A percentile compares a stretch with the other conserved stretches of the same genome.
phyloP scores from a whole-genome alignment of 148 eudicot species.

The Rhododendron kiyosumense region DNA sequence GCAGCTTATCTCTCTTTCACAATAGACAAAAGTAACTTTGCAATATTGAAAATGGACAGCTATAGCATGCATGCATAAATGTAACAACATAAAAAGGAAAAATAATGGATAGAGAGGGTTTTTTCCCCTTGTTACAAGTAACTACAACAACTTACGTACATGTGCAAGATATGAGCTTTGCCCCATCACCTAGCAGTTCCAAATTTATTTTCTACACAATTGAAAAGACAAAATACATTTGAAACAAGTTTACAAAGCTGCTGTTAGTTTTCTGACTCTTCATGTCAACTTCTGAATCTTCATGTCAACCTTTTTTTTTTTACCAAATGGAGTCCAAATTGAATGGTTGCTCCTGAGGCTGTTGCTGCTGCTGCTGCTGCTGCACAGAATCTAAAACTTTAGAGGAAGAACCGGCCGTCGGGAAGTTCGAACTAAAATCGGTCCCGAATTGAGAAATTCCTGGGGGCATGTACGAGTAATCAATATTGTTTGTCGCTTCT shows the following conservation, averaged over 20 bases:
- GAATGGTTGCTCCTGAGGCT: conserved; percentile 56
- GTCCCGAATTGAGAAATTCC: conserved; percentile 25
- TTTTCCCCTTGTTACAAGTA: not conserved
- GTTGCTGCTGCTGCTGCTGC: conserved; percentile 20
- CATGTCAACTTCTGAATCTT: not conserved
- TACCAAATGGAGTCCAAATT: conserved; percentile 86
- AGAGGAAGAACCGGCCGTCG: conserved; percentile 30
- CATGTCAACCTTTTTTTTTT: not conserved
- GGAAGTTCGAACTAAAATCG: conserved; percentile 24
- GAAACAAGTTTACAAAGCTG: conserved; percentile 2
- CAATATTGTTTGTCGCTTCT: conserved; percentile 22
- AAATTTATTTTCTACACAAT: not conserved
- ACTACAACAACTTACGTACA: conserved; percentile 1
- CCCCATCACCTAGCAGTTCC: not conserved
- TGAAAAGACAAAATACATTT: not conserved
- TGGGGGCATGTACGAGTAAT: conserved; percentile 39
- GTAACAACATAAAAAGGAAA: not conserved
- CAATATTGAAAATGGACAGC: not conserved
- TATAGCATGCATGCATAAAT: not conserved
- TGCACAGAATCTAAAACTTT: conserved; percentile 29
- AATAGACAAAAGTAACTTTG: not conserved
- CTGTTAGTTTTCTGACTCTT: not conserved
- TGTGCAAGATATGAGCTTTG: not conserved
- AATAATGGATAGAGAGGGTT: not conserved
- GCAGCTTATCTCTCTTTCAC: not conserved